phyloP scores from a whole-genome alignment of 495 filamentous ascomycete species.

The Neurospora intermedia region DNA sequence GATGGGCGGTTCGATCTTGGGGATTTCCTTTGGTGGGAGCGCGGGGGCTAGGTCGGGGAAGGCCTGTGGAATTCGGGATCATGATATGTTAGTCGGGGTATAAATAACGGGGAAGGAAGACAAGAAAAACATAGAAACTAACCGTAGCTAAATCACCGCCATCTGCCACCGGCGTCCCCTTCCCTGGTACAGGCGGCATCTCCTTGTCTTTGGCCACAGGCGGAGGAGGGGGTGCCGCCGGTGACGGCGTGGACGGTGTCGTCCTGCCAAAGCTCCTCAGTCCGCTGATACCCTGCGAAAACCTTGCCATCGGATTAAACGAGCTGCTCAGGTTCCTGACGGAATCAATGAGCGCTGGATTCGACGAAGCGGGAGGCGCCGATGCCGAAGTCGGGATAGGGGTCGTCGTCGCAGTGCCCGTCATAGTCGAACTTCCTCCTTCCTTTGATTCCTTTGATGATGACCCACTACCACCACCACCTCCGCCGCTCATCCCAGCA shows the following conservation, averaged over 20 bases:
- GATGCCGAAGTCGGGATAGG: neutral
- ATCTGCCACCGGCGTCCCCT: conserved; percentile 21
- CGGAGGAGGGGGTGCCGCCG: conserved; percentile 6
- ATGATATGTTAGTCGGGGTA: neutral
- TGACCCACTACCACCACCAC: neutral
- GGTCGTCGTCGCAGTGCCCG: conserved; percentile 1
- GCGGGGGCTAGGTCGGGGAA: conserved; percentile 48
- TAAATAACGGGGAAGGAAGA: neutral
- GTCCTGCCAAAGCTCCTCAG: conserved; percentile 67
- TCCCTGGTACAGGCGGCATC: conserved; percentile 17
- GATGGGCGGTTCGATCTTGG: conserved; percentile 59
- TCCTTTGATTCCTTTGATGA: conserved; percentile 21
- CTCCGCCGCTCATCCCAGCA: conserved; percentile 1
- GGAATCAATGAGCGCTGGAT: conserved; percentile 58
- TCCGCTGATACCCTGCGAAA: conserved; percentile 53
- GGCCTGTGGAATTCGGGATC: conserved; percentile 27
- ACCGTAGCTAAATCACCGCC: conserved; percentile 43
- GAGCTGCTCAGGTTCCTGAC: conserved; percentile 76
- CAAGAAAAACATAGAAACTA: conserved; percentile 3
- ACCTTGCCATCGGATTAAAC: conserved; percentile 73
- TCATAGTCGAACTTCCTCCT: conserved; percentile 12
- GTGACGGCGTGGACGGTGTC: conserved; percentile 9
- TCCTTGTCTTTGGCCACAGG: conserved; percentile 27
- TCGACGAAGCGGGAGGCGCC: conserved; percentile 31
- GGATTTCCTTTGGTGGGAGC: conserved; percentile 37